Evolutionary conservation across 257 asterid genomes (phyloP), one percentile per base, ranked within the genome.

Genomic region (Solanum pimpinellifolium): DNA sequence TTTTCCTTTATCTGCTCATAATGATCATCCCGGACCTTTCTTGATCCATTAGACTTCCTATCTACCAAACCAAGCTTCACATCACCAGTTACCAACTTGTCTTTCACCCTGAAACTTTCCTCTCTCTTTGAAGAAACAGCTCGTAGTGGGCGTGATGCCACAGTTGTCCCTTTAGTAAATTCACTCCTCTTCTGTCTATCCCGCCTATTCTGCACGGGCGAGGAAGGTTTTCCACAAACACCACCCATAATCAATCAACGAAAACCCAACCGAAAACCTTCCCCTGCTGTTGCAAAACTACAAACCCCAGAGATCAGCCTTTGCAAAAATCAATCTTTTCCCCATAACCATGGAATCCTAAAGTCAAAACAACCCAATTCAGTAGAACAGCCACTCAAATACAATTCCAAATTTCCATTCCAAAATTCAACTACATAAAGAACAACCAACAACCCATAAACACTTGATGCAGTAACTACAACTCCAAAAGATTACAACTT

Each of bases 161-260:
- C 44, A 23, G 95, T 90, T 21, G 96, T 59, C 89, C 92, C 91
- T 89, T 92, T 90, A 16, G 20, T 87, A 88, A 94, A 87, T 78
- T 92, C 95, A 83, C 94, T 94, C 94, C 87, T 94, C 83, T 87
- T 92, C 20, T 96, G 95, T 90, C 90, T 91, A 87, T 86, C 95
- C 86, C 91, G 91, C 46, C 92, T 85, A 83, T 92, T 94, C 81
- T 91, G 90, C 76, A 74, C 90, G 5, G 92, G 89, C 49, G 94
- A 87, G 74, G 97, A 94, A 81, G 98, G 93, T 90, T 94, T 97
- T 72, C 93, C 98, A 84, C 94, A 97, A 20, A 94, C 92, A 88
- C 94, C 92, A 60, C 99, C 99, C 99, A 97, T 97, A 46, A 66
- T 89, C 88, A 80, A 90, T 87, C 88, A 86, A 87, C n/a, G 78